phyloP scores from a whole-genome alignment of 345 rosid species.

The Firmiana major region DNA sequence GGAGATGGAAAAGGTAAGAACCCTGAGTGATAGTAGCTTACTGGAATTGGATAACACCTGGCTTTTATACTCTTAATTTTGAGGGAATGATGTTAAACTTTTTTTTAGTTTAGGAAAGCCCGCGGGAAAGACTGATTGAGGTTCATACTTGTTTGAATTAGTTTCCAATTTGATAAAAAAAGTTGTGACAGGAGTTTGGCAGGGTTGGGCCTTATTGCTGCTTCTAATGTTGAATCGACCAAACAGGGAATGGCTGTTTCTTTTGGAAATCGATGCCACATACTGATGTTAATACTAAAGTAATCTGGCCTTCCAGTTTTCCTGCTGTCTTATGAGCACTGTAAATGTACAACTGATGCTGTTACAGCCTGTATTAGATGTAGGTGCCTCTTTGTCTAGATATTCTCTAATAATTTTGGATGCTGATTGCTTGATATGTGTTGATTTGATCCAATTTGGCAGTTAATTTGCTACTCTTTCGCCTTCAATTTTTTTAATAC shows the following conservation, averaged over 20 bases:
- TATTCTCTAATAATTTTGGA: neutral
- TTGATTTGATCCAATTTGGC: neutral
- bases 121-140: neutral
- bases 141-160: neutral
- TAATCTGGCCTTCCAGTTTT: neutral
- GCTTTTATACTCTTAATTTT: neutral
- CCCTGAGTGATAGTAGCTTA: neutral
- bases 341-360: neutral
- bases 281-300: neutral
- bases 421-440: neutral
- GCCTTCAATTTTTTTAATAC: neutral
- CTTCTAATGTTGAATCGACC: neutral
- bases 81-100: neutral
- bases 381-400: neutral
- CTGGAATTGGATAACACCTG: neutral
- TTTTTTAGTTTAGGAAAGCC: neutral
- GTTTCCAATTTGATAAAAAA: neutral
- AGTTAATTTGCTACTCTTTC: neutral
- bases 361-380: neutral
- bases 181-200: neutral
- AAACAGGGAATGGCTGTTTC: neutral
- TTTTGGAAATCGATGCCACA: neutral
- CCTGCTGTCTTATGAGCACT: neutral
- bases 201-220: neutral
- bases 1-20: neutral